phyloP scores from a whole-genome alignment of 495 filamentous ascomycete species.

The Neurospora sp. region DNA sequence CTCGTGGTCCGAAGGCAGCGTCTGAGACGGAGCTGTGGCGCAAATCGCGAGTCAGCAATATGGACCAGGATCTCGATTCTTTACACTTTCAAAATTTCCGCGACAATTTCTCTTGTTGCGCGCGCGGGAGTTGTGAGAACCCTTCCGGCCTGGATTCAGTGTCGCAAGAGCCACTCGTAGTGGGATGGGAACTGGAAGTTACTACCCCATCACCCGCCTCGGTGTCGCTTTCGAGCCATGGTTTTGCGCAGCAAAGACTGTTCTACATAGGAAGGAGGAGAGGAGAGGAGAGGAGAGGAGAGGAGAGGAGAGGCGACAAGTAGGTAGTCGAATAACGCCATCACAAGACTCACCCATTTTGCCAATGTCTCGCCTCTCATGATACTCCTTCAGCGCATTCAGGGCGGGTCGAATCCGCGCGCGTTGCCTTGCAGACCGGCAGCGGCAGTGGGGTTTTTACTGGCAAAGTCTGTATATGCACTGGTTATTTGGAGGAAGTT shows the following conservation, averaged over 20 bases:
- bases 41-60: constrained; percentile 16
- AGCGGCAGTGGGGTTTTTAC: background rate
- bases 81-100: background rate
- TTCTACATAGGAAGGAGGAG: background rate
- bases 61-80: background rate
- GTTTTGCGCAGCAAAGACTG: background rate
- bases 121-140: background rate
- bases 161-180: background rate
- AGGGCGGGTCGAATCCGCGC: background rate
- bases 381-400: constrained; percentile 6
- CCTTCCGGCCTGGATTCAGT: background rate
- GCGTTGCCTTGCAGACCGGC: background rate
- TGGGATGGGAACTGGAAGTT: background rate
- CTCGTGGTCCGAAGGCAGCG: constrained; percentile 42
- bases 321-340: background rate
- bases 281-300: background rate
- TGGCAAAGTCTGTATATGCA: background rate
- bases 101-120: background rate
- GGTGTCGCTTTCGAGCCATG: background rate
- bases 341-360: constrained; percentile 26
- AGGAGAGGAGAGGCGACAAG: background rate
- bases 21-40: constrained; percentile 40
- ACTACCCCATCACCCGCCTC: background rate
- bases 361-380: constrained; percentile 20
- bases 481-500: background rate